Evolutionary conservation across 352 stramenopile genomes (phyloP), one percentile per base, ranked within the genome.

Genomic region (Phytophthora europaea): DNA sequence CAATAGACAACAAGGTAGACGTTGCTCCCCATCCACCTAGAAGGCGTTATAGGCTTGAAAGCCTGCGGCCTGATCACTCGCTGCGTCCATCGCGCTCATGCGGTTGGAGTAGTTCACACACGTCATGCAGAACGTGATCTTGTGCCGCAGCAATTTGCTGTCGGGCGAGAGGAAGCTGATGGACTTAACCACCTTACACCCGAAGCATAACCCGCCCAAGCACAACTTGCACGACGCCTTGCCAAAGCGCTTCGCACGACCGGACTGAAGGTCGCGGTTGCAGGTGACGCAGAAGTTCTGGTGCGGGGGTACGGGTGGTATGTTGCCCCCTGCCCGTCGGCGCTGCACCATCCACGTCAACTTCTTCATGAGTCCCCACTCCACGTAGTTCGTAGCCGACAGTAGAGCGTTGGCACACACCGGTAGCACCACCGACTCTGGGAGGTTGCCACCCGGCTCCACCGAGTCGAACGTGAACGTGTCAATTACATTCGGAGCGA

Each of bases 301-400:
- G 52, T 67, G 31, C 33, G 65, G 18, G 20, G 63, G 63, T 55
- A 58, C 28, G 58, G 72, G 8, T 52, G 67, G 23, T 53, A 61
- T 1, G 43, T 26, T 53, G 26, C 26, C 26, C 10, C 22, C 47
- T 20, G 73, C 52, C 23, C 74, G 61, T 23, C 73, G 76, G 43
- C 72, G 71, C 60, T 83, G 69, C 2, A 81, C 59, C 34, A 36
- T 67, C 76, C 76, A 83, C 16, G 75, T 74, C 16, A 82, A 47
- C 57, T 82, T 82, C 65, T 84, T 82, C 34, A 57, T 67, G 61
- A 80, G 75, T 6, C 74, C 75, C 51, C 78, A 84, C 18, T 72
- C 54, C 22, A 82, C 78, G 52, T 84, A 84, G 48, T 81, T 80
- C 33, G 71, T 81, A 12, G 77, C 73, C 4, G 74, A 80, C 0